Base-by-base conservation (phyloP, 1,284 basidiomycete species). In the Fomitopsis betulina region DNA sequence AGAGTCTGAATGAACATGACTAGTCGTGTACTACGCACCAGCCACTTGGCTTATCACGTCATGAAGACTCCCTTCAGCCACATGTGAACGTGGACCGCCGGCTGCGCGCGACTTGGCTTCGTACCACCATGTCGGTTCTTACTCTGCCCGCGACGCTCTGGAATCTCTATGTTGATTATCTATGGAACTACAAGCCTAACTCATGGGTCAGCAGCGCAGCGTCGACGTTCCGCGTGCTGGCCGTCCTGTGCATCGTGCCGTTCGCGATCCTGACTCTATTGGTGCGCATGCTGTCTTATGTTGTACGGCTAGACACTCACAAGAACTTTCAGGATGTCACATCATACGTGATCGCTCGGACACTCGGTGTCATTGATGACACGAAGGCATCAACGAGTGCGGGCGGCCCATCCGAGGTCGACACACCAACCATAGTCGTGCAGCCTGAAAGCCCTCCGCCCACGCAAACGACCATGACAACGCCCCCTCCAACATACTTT, bases 261-360 rank as follows among this genome's bases (percentile, higher is more conserved):
- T 78, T 89, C 62, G 68, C 85, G 57, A 69, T 90, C 39, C 75
- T 92, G 55, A 83, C 78, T 21, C 75, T 89, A 54, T 73, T 91
- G 68, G 89, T 90, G 57, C 52, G 66, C 57, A 54, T 27, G 13
- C 30, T 47, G 21, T 40, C 38, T 50, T n/a, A 51, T 43, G 35
- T 27, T 25, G 13, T 30, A 47, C 15, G 12, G 2, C 45, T 21
- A 32, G 27, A 39, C 35, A 40, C 38, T 27, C 51, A 39, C 37
- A 25, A 4, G 47, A 38, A 64, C n/a, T 19, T n/a, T 9, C 19
- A 92, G 89, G 89, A 92, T 68, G 83, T 92, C 56, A 77, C 83
- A 7, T 88, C 90, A n/a, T 92, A 92, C 65, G 82, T 84, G 56
- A 87, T 92, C 66, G 90, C 87, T n/a, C 85, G 89, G 59, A 91